These are phyloP conservation scores for Teratosphaeria zuluensis DNA, from an alignment of 2,329 filamentous ascomycete genomes.

Conservation along the genomic window DNA sequence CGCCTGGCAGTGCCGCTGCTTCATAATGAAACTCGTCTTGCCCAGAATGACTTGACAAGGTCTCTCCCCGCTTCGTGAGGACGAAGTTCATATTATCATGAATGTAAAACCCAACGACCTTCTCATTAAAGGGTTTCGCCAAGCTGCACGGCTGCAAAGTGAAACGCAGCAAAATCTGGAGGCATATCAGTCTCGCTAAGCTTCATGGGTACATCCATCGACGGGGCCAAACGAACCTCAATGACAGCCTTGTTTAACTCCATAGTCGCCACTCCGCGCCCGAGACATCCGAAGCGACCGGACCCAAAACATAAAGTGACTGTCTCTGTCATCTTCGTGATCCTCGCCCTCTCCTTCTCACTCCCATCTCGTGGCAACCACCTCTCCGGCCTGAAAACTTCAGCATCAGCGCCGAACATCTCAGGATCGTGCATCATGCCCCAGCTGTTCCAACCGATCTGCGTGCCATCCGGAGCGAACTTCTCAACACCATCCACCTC, in stretches of 20 bases:
- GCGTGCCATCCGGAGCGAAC: constrained; percentile 27
- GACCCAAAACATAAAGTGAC: constrained; percentile 28
- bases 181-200: background rate
- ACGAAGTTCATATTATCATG: constrained; percentile 31
- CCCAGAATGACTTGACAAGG: background rate
- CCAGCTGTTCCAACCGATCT: constrained; percentile 31
- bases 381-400: constrained; percentile 30
- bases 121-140: constrained; percentile 28
- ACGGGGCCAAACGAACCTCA: constrained; percentile 20
- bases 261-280: constrained; percentile 29
- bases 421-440: constrained; percentile 28
- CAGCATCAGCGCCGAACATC: constrained; percentile 28
- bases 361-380: constrained; percentile 25
- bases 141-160: constrained; percentile 29
- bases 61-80: constrained; percentile 20
- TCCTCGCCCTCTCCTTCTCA: constrained; percentile 18
- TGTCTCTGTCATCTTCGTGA: constrained; percentile 27
- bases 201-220: background rate
- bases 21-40: constrained; percentile 4
- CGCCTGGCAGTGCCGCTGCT: constrained; percentile 17
- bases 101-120: constrained; percentile 28
- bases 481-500: constrained; percentile 27
- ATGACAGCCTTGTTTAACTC: constrained; percentile 30
- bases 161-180: constrained; percentile 27
- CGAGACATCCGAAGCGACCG: constrained; percentile 29